Percentiles rank a stretch among this genome's conserved stretches.
Conservation (phyloP, 768 basidiomycete genomes). For the Leccinellum luteum region DNA sequence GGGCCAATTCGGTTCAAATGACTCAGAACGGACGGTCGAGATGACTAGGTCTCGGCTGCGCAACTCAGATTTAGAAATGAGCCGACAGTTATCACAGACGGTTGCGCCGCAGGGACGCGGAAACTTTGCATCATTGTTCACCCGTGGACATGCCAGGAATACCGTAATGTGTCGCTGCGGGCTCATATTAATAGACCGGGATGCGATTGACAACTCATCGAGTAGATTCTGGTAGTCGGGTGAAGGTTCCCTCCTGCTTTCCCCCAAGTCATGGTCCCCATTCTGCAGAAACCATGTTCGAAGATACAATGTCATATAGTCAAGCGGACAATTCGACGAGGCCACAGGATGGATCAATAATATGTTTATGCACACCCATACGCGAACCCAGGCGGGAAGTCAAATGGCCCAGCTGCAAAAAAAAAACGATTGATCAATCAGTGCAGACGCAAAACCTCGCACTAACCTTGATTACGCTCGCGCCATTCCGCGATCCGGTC, state of each 20-base stretch:
- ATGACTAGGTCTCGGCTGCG: background rate
- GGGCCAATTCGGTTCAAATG: background rate
- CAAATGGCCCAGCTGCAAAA: conserved; percentile 11
- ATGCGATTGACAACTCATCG: background rate
- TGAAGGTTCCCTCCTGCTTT: background rate
- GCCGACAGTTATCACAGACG: background rate
- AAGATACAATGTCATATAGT: background rate
- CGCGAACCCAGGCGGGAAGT: conserved; percentile 3
- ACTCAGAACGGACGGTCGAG: background rate
- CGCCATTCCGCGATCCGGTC: conserved; percentile 8
- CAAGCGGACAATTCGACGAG: background rate
- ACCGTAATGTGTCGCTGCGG: no score
- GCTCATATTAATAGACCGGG: background rate
- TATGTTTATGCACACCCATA: background rate
- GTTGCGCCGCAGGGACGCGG: no score
- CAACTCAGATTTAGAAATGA: background rate
- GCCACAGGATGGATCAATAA: background rate
- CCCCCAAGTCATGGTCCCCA: no score
- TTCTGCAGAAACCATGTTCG: background rate
- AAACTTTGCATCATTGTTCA: no score
- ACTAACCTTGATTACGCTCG: no score
- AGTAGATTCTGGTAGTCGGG: background rate
- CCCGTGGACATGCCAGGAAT: no score
- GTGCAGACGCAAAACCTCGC: no score
- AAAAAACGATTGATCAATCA: no score